These are phyloP conservation scores for Talaromyces sp. DNA, from an alignment of 2,329 filamentous ascomycete species.

Conservation along the genomic window DNA sequence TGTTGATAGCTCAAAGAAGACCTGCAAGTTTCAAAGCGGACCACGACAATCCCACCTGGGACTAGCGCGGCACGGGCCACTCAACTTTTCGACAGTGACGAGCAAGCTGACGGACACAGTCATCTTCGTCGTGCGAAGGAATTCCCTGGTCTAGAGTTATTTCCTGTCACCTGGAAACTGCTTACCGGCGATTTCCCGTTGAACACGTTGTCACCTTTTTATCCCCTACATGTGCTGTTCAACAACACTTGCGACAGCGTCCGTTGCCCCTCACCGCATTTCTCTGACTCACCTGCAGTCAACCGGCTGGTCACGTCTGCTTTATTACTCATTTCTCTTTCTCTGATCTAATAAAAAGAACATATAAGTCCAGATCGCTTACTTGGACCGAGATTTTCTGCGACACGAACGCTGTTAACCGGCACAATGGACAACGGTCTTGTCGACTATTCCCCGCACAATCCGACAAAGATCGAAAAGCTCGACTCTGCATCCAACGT, in stretches of 20 bases:
- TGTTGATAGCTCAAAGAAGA: slow-evolving; percentile 22
- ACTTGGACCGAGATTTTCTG: not conserved
- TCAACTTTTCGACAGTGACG: not conserved
- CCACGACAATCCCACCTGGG: slow-evolving; percentile 20
- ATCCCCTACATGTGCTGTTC: not conserved
- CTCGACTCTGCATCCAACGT: slow-evolving; percentile 81
- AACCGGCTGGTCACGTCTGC: not conserved
- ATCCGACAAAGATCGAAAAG: slow-evolving; percentile 68
- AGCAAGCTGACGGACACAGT: not conserved
- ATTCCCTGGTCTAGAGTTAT: not conserved
- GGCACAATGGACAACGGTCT: slow-evolving; percentile 37
- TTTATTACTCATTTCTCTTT: not conserved
- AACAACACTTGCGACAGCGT: not conserved
- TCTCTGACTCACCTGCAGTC: not conserved
- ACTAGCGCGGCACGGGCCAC: slow-evolving; percentile 24
- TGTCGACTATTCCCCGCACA: slow-evolving; percentile 75
- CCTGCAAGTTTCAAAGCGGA: slow-evolving; percentile 8
- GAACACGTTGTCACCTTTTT: not conserved
- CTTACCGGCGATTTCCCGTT: not conserved
- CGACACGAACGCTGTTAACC: not conserved
- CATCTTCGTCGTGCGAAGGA: not conserved
- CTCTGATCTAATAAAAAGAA: not conserved
- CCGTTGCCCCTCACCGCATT: not conserved
- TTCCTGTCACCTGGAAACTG: not conserved
- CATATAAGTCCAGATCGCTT: not conserved